phyloP scores from a whole-genome alignment of 257 asterid species.

The Fraxinus quadrangulata region DNA sequence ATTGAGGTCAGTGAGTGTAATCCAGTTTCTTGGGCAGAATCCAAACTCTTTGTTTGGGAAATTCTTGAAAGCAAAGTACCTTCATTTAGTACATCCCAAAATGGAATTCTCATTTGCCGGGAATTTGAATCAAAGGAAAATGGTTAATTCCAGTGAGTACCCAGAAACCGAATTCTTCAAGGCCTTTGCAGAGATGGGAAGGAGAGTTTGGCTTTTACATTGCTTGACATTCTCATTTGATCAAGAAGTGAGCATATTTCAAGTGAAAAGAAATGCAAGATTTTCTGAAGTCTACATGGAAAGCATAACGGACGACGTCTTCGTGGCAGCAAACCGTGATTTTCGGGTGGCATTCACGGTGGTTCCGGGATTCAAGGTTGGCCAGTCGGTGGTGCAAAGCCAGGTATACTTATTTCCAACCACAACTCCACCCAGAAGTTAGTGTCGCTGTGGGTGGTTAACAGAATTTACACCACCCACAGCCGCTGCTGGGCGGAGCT shows the following conservation, averaged over 20 bases:
- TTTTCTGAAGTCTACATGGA: slow-evolving; percentile 91
- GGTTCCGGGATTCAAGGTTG: slow-evolving; percentile 88
- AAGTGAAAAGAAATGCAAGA: slow-evolving; percentile 46
- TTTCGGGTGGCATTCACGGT: slow-evolving; percentile 80
- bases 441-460: background rate
- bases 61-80: slow-evolving; percentile 71
- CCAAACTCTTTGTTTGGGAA: slow-evolving; percentile 62
- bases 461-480: background rate
- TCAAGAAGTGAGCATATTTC: slow-evolving; percentile 63
- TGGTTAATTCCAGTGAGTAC: slow-evolving; percentile 67
- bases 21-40: slow-evolving; percentile 55
- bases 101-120: slow-evolving; percentile 93
- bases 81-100: slow-evolving; percentile 82
- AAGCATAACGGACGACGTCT: slow-evolving; percentile 61
- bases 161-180: slow-evolving; percentile 90
- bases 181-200: slow-evolving; percentile 85
- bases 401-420: slow-evolving; percentile 70
- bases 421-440: slow-evolving; percentile 36
- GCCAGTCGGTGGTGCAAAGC: slow-evolving; percentile 80
- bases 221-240: slow-evolving; percentile 65
- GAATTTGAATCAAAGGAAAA: slow-evolving; percentile 74
- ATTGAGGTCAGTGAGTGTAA: slow-evolving; percentile 47
- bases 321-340: slow-evolving; percentile 47
- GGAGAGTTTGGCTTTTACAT: slow-evolving; percentile 79
- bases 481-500: slow-evolving; percentile 34